Base-by-base conservation (phyloP, 2,329 filamentous ascomycete genomes). In the Mycosphaerella sp. region DNA sequence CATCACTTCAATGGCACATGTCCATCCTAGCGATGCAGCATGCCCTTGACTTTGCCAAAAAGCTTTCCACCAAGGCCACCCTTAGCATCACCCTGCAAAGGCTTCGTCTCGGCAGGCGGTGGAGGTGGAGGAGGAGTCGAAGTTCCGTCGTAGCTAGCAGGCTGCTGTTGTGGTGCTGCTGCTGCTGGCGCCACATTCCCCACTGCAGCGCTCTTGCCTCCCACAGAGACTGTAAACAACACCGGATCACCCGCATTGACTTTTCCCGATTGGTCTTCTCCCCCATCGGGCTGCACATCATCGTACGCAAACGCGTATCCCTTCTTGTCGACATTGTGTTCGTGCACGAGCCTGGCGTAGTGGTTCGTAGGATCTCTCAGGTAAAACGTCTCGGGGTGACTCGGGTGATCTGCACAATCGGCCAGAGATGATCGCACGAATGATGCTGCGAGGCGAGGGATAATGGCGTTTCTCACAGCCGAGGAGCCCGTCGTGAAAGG, bases 381-480 rank as follows among this genome's bases (percentile, higher is more conserved):
- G 58, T 70, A 72, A 57, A 69, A 72, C 1, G 67, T 69, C 9
- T 60, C 41, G 1, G 69, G 68, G 4, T 61, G 49, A 41, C 72
- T 57, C 50, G 75, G 67, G 64, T 75, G 65, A 58, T 65, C 64
- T 10, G 72, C 69, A 7, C 69, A 68, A 3, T 68, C 67, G 45
- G 86, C 70, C 54, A 93, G 70, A 4, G 85, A 89, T n/a, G 80
- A 83, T 17, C 89, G 79, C 68, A 91, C 89, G 61, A 93, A 81
- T 0, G 85, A 87, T 1, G 89, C 88, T 0, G 85, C 81, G 8
- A 95, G 73, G n/a, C 89, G 79, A 0, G 89, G 86, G 3, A 84
- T 84, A 53, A 91, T 80, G 39, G 85, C 85, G 55, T 77, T 76
- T 31, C 75, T 69, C n/a, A 68, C 71, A 2, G 66, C 62, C 10